phyloP scores from a whole-genome alignment of 148 eudicot genomes.

The Vaccinium corymbosum region DNA sequence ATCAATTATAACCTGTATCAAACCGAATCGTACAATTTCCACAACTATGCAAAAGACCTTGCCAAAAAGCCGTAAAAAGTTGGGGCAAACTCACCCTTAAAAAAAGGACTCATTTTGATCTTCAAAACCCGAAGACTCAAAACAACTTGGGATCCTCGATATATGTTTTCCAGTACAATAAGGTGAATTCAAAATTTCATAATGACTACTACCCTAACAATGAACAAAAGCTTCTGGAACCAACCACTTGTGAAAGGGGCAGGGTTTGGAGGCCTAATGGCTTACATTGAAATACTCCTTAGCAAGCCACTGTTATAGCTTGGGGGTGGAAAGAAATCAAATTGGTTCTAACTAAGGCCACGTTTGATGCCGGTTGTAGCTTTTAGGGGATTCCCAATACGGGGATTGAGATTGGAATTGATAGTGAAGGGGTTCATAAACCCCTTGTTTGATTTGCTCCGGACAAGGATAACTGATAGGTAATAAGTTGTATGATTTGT shows the following conservation, averaged over 20 bases:
- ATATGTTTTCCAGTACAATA: background rate
- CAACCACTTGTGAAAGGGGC: background rate
- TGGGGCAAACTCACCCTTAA: no score
- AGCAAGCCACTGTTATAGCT: background rate
- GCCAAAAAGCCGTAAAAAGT: no score
- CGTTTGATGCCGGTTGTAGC: no score
- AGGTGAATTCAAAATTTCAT: background rate
- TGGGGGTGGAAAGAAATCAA: background rate
- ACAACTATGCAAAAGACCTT: no score
- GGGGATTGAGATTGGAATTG: no score
- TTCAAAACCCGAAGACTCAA: background rate
- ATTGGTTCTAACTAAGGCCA: background rate
- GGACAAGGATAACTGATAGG: no score
- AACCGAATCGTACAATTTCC: no score
- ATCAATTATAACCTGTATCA: no score
- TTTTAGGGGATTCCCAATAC: no score
- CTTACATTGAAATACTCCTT: background rate
- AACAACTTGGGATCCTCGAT: background rate
- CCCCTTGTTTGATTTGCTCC: no score
- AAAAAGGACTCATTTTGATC: background rate
- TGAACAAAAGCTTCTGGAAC: background rate
- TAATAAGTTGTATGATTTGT: no score
- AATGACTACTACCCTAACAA: background rate
- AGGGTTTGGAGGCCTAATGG: background rate
- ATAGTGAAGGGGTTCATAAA: no score